Conservation (phyloP, 2,329 filamentous ascomycete species). For the Cladosporium oxysporum region DNA sequence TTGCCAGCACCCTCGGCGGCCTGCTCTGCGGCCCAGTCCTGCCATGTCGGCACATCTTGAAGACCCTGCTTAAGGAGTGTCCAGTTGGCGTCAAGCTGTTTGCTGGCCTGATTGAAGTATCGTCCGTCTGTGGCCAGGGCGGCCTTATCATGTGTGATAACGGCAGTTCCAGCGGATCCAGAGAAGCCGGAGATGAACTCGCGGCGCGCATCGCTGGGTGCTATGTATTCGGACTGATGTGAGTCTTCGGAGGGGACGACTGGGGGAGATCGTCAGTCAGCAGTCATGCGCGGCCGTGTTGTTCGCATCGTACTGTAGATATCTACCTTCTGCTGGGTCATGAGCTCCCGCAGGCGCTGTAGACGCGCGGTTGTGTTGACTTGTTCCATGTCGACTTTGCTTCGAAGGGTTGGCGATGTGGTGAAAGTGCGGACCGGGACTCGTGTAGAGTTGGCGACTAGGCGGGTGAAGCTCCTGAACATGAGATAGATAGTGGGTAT, state of each 20-base stretch:
- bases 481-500: slow-evolving; percentile 11
- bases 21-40: slow-evolving; percentile 90
- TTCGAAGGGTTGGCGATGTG: slow-evolving; percentile 23
- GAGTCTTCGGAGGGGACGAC: slow-evolving; percentile 96
- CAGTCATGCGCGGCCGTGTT: slow-evolving; percentile 27
- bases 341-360: slow-evolving; percentile 74
- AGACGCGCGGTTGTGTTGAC: slow-evolving; percentile 80
- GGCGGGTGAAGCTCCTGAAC: slow-evolving; percentile 10
- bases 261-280: slow-evolving; percentile 49
- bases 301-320: slow-evolving; percentile 72
- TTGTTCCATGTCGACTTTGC: slow-evolving; percentile 64
- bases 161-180: slow-evolving; percentile 89
- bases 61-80: slow-evolving; percentile 86
- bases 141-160: slow-evolving; percentile 83
- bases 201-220: slow-evolving; percentile 87
- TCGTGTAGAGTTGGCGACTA: slow-evolving; percentile 14
- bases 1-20: slow-evolving; percentile 65
- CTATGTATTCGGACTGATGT: slow-evolving; percentile 97
- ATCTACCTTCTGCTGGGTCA: slow-evolving; percentile 84
- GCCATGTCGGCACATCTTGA: slow-evolving; percentile 93
- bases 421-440: slow-evolving; percentile 27
- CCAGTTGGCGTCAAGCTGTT: slow-evolving; percentile 93
- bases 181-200: slow-evolving; percentile 93
- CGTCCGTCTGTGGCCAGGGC: slow-evolving; percentile 91
- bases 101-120: slow-evolving; percentile 95